Evolutionary conservation across 2,329 filamentous ascomycete genomes (phyloP).

Genomic region (Aureobasidium sp.): DNA sequence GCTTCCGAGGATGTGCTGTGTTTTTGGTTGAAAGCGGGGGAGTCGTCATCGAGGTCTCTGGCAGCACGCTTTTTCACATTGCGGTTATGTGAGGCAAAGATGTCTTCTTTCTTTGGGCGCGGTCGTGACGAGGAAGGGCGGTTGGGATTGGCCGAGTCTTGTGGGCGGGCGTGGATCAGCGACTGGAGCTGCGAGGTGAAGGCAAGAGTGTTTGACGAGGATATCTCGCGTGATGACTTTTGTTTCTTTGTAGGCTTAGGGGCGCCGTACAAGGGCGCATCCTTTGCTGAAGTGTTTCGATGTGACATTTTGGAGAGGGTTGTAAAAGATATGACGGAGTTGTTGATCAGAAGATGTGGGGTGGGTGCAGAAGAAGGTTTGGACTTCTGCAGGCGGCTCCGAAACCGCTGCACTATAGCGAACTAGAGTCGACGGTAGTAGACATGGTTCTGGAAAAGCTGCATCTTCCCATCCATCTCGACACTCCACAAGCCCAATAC

Average conservation of each 20-base stretch:
- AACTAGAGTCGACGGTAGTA: background rate
- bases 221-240: constrained; percentile 67
- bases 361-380: constrained; percentile 13
- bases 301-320: constrained; percentile 5
- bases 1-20: constrained; percentile 68
- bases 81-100: constrained; percentile 74
- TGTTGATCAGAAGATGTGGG: background rate
- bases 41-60: constrained; percentile 60
- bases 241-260: constrained; percentile 69
- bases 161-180: constrained; percentile 67
- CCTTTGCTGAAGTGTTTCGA: constrained; percentile 40
- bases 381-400: background rate
- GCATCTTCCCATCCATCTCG: background rate
- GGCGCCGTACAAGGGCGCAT: constrained; percentile 81
- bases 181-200: constrained; percentile 92
- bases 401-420: background rate
- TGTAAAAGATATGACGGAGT: background rate
- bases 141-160: constrained; percentile 44
- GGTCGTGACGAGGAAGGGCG: constrained; percentile 54
- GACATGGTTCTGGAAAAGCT: constrained; percentile 2
- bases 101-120: constrained; percentile 68
- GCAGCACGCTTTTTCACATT: constrained; percentile 69
- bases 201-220: constrained; percentile 76
- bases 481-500: background rate
- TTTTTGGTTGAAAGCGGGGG: constrained; percentile 68